Conservation (phyloP, 129 eudicot genomes). For the sunflower (Helianthus annuus) region DNA sequence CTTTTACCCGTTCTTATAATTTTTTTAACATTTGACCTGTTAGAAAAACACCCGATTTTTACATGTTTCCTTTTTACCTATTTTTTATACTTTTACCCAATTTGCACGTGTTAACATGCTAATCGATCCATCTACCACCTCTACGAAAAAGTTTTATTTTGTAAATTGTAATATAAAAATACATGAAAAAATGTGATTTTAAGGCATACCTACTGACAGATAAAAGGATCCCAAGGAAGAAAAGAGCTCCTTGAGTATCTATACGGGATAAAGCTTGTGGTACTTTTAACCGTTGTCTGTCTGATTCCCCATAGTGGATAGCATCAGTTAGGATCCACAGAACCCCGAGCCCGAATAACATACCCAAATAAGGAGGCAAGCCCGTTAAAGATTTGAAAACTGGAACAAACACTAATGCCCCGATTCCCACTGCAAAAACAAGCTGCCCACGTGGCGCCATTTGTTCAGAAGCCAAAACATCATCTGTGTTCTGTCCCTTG, state of each 20-base stretch:
- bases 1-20: not conserved
- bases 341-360: slow-evolving; percentile 92
- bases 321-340: slow-evolving; percentile 97
- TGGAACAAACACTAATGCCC: slow-evolving; percentile 89
- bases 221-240: slow-evolving; percentile 94
- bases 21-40: no score
- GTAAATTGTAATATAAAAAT: no score
- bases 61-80: no score
- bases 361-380: slow-evolving; percentile 96
- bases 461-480: slow-evolving; percentile 91
- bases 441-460: slow-evolving; percentile 99
- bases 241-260: slow-evolving; percentile 96
- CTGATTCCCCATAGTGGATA: slow-evolving; percentile 96
- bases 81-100: no score
- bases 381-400: slow-evolving; percentile 91
- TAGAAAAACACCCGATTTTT: no score
- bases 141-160: not conserved
- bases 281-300: slow-evolving; percentile 80
- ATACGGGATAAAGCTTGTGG: slow-evolving; percentile 98
- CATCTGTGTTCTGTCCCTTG: slow-evolving; percentile 57
- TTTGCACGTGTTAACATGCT: no score
- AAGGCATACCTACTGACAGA: slow-evolving; percentile 87
- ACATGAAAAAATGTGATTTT: not conserved
- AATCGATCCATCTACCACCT: not conserved
- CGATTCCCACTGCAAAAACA: slow-evolving; percentile 82